These are phyloP conservation scores for Fusarium concolor DNA, from an alignment of 2,329 filamentous ascomycete genomes.

Conservation along the genomic window DNA sequence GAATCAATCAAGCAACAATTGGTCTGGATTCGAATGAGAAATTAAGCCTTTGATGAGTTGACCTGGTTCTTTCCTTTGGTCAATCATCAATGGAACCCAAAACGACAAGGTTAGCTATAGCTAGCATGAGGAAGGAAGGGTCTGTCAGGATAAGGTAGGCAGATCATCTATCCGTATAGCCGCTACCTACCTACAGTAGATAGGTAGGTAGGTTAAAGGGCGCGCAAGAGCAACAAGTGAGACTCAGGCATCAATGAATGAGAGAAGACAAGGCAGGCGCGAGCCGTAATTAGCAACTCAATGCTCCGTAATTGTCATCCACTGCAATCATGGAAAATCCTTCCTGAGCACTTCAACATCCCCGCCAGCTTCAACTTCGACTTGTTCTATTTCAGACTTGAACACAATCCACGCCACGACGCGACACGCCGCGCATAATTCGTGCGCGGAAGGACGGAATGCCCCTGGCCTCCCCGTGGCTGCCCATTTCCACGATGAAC, in stretches of 20 bases:
- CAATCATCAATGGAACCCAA: not conserved
- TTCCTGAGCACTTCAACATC: not conserved
- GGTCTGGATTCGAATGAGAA: not conserved
- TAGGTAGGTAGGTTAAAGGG: too few species aligned
- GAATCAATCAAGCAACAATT: not conserved
- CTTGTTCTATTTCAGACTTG: constrained; percentile 19
- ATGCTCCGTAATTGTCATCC: not conserved
- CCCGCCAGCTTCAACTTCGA: constrained; percentile 1
- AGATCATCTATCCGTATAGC: constrained; percentile 3
- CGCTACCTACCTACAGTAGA: not conserved
- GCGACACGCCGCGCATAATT: constrained; percentile 23
- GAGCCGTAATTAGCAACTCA: constrained; percentile 3
- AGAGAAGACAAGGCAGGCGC: constrained; percentile 5
- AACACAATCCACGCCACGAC: constrained; percentile 17
- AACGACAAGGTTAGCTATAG: not conserved
- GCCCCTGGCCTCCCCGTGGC: constrained; percentile 23
- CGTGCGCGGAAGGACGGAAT: constrained; percentile 28
- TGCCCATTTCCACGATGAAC: constrained; percentile 14
- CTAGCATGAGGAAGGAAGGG: too few species aligned
- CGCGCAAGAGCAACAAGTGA: constrained; percentile 6
- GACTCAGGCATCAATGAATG: not conserved
- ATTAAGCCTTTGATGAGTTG: not conserved
- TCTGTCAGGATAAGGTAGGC: not conserved
- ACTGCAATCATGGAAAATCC: not conserved
- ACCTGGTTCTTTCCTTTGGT: not conserved